A percentile compares a stretch with the other conserved stretches of the same genome.
These are phyloP conservation scores for Diaporthe helianthi DNA, from an alignment of 2,329 filamentous ascomycete species.

Conservation along the genomic window DNA sequence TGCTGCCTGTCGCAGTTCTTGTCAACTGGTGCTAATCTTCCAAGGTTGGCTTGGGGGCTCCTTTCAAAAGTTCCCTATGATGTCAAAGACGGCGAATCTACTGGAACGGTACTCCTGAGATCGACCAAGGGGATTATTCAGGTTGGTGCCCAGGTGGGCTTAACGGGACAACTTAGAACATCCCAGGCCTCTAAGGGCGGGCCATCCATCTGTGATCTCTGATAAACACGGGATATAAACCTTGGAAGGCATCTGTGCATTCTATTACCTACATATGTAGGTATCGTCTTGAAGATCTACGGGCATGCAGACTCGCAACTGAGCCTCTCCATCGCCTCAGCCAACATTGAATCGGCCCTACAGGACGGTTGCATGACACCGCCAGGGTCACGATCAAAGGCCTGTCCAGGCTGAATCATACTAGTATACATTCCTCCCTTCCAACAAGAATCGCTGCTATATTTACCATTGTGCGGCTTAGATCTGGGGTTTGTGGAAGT, in stretches of 20 bases:
- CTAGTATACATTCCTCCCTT: not conserved
- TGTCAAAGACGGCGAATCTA: not conserved
- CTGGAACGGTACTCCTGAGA: not conserved
- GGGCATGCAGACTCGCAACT: not conserved
- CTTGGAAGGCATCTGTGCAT: not conserved
- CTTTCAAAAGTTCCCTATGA: not conserved
- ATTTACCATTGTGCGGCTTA: not conserved
- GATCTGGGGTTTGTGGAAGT: not conserved
- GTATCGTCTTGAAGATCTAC: not conserved
- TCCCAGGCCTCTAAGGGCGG: not conserved
- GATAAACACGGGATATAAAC: not conserved
- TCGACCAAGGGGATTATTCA: not conserved
- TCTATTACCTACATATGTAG: not conserved
- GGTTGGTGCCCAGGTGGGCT: too few relatives aligned
- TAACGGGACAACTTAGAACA: not conserved
- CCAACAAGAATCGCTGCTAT: not conserved
- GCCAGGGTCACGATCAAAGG: not conserved
- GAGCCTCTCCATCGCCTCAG: not conserved
- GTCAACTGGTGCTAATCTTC: too few relatives aligned
- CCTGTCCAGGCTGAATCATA: not conserved
- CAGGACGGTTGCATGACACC: not conserved
- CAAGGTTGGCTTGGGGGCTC: too few relatives aligned
- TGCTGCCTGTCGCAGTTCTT: not conserved
- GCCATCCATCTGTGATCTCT: not conserved
- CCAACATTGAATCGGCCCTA: too few relatives aligned